These are phyloP conservation scores for Aspergillus puulaauensis DNA, from an alignment of 2,329 filamentous ascomycete genomes.

Conservation along the genomic window DNA sequence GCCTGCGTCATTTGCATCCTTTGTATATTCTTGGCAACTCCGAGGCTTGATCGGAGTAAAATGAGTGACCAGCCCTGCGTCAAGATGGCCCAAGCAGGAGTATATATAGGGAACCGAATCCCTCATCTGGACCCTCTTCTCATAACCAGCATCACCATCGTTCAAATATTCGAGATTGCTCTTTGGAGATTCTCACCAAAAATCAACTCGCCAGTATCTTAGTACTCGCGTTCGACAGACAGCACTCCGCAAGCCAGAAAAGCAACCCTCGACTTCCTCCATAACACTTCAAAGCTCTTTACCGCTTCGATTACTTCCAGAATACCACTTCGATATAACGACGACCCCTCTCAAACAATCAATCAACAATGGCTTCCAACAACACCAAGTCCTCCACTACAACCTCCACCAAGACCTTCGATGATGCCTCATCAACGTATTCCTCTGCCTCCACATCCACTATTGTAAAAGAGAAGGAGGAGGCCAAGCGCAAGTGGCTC, in stretches of 20 bases:
- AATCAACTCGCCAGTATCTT: not conserved
- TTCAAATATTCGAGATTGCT: not conserved
- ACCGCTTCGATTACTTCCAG: not conserved
- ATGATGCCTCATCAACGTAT: conserved; percentile 10
- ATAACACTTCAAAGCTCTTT: not conserved
- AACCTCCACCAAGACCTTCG: conserved; percentile 1
- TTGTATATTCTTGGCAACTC: conserved; percentile 2
- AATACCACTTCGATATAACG: not conserved
- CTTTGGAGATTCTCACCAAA: not conserved
- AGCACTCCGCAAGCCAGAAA: not conserved
- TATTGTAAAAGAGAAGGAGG: conserved; percentile 5
- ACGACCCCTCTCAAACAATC: not conserved
- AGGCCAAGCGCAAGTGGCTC: conserved; percentile 5
- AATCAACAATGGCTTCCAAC: conserved; percentile 6
- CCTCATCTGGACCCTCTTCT: not conserved
- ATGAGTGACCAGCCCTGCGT: not conserved
- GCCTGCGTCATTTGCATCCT: conserved; percentile 2
- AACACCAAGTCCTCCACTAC: not conserved
- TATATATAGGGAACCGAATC: conserved; percentile 4
- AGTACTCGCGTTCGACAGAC: not conserved
- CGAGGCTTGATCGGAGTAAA: conserved; percentile 5
- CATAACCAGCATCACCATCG: not conserved
- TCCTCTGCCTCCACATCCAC: conserved; percentile 1
- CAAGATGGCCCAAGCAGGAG: not conserved
- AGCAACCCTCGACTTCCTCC: not conserved